These are phyloP conservation scores for Sphaerulina vaccinii DNA, from an alignment of 2,329 filamentous ascomycete species.

Conservation along the genomic window DNA sequence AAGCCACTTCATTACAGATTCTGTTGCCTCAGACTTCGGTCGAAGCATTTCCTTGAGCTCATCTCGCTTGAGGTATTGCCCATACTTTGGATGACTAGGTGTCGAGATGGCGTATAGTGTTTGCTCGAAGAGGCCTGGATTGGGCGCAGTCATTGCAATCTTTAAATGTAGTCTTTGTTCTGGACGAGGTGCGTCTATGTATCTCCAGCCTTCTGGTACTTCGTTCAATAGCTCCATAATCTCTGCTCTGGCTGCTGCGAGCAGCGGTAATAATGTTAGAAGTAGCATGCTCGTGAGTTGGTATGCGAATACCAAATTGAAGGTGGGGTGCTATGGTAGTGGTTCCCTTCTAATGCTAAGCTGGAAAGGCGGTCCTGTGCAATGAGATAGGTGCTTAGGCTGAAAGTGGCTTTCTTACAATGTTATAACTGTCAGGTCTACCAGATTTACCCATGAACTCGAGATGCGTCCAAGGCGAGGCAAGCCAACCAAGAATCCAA, in stretches of 20 bases:
- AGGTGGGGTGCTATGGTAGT: no score
- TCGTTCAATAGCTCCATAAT: constrained; percentile 24
- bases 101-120: constrained; percentile 61
- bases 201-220: constrained; percentile 24
- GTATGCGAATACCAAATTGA: not conserved
- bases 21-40: constrained; percentile 50
- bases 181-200: constrained; percentile 21
- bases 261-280: constrained; percentile 5
- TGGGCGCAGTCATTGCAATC: constrained; percentile 25
- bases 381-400: no score
- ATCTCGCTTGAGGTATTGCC: constrained; percentile 61
- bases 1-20: constrained; percentile 58
- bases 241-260: constrained; percentile 18
- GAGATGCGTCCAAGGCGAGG: not conserved
- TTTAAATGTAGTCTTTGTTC: constrained; percentile 20
- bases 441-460: not conserved
- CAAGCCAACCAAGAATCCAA: not conserved
- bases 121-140: constrained; percentile 51
- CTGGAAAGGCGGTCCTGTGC: no score
- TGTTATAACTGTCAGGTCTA: no score
- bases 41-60: constrained; percentile 57
- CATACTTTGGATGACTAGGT: constrained; percentile 59
- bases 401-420: no score
- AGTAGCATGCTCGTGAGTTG: constrained; percentile 2
- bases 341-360: no score